Base-by-base conservation (phyloP, 2,329 filamentous ascomycete species). In the Xylaria arbuscula region DNA sequence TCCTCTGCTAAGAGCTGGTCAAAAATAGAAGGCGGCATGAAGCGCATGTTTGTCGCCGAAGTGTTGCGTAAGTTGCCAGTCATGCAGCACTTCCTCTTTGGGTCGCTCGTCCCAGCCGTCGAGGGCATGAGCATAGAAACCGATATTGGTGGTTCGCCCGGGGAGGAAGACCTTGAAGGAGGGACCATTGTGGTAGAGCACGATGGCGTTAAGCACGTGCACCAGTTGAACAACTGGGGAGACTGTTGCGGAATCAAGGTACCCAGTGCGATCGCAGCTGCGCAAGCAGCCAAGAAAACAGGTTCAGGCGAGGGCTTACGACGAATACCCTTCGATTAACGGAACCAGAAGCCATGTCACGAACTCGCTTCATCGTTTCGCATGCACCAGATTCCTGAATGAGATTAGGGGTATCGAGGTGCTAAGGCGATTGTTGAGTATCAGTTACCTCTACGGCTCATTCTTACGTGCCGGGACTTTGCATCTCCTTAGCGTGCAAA, bases 161-260 rank as follows among this genome's bases (percentile, higher is more conserved):
- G 85, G 50, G 86, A 85, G 11, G 83, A 83, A 34, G 86, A 88
- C 68, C 80, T 78, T 0, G 83, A 83, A 55, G 86, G 87, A 0
- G 88, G 89, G 67, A 86, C 88, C n/a, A 83, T 89, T 32, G 87
- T 90, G 32, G 88, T 90, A 59, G 82, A 83, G 70, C 86, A 88
- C 65, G 88, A 89, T 72, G 89, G 88, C 34, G 88, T 89, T 81
- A 88, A 86, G 73, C 91, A 94, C 80, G 87, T 90, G 69, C 92
- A 96, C 80, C 87, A 90, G 59, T 87, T 88, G 56, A 88, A 85
- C 64, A 89, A 88, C 24, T 99, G 96, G 93, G 95, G 95, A 5
- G 96, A 99, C 80, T 99, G 96, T 80, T 99, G 96, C 78, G 96
- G 96, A 32, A 99, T 99, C 80, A 95, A 97, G 75, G 96, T 99